Base-by-base conservation (phyloP, 371 early-diverging fungal genomes). In the Smittium mucronatum region DNA sequence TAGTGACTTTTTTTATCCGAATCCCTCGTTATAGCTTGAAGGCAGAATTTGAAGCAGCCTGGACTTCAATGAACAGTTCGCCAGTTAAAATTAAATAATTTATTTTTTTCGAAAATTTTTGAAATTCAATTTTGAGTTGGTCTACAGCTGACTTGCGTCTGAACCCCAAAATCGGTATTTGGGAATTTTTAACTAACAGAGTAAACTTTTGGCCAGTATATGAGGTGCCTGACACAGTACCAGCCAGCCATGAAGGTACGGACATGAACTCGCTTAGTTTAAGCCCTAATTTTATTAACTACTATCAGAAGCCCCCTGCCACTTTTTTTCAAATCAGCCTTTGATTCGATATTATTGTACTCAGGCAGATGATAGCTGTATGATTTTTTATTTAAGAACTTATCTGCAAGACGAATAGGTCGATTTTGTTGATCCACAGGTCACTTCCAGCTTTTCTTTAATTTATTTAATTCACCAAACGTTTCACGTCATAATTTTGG, bases 351-450 rank as follows among this genome's bases (percentile, higher is more conserved):
- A 33, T 16, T 11, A 16, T 5, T 61, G 63, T 61, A 61, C 11
- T n/a, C 63, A 61, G 63, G n/a, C n/a, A 61, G 5, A 16, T n/a
- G 28, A n/a, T n/a, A 61, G 30, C 63, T 5, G 63, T 61, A 61
- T 61, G 63, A 11, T 61, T 61, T 61, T 61, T 61, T 61, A 11
- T 61, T 61, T 11, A 33, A 30, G n/a, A 61, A 5, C 15, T 61
- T 61, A 15, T n/a, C 32, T 61, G 63, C n/a, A 61, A 16, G 5
- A n/a, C 63, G 15, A n/a, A n/a, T 5, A 61, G 5, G 32, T n/a
- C 63, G 5, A n/a, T 5, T 47, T 47, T 47, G 5, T 47, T 47
- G 21, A 11, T 47, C 5, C 21, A 21, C 21, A 47, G 5, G 11
- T 11, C 5, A 21, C 47, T 5, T 21, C 21, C 21, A 47, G 21